phyloP scores from a whole-genome alignment of 371 early-diverging fungal species.

The Apophysomyces variabilis region DNA sequence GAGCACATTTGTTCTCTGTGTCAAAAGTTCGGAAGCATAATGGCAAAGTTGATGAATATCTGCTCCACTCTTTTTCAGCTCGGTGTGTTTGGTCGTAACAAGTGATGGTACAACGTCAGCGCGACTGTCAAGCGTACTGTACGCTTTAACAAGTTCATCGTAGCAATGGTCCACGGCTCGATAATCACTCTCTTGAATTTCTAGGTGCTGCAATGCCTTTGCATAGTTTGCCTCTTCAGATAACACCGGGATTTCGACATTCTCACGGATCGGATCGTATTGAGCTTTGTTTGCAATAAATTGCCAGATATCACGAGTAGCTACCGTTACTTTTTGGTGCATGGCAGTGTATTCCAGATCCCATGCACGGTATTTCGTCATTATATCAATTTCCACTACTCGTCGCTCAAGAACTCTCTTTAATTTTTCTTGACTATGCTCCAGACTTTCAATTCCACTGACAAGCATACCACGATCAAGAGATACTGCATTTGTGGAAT shows the following conservation, averaged over 20 bases:
- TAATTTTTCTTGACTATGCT: conserved; percentile 27
- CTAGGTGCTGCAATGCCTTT: neutral
- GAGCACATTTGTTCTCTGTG: conserved; percentile 26
- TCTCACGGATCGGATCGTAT: conserved; percentile 27
- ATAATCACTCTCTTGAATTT: conserved; percentile 3
- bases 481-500: conserved; percentile 36
- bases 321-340: conserved; percentile 12
- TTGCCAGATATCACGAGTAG: conserved; percentile 41
- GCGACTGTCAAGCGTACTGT: conserved; percentile 9
- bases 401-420: conserved; percentile 22
- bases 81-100: conserved; percentile 9
- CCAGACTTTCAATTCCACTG: conserved; percentile 36
- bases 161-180: conserved; percentile 18
- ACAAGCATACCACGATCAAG: conserved; percentile 43
- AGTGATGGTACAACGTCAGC: neutral
- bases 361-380: conserved; percentile 29
- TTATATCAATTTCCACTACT: conserved; percentile 23
- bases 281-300: conserved; percentile 40
- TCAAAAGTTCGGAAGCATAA: conserved; percentile 28
- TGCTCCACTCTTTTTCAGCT: conserved; percentile 15
- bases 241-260: conserved; percentile 4
- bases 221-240: conserved; percentile 6
- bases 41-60: conserved; percentile 21
- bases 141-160: conserved; percentile 18
- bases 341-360: conserved; percentile 25